Evolutionary conservation across 345 rosid genomes (phyloP).

Genomic region (Brassica juncea): DNA sequence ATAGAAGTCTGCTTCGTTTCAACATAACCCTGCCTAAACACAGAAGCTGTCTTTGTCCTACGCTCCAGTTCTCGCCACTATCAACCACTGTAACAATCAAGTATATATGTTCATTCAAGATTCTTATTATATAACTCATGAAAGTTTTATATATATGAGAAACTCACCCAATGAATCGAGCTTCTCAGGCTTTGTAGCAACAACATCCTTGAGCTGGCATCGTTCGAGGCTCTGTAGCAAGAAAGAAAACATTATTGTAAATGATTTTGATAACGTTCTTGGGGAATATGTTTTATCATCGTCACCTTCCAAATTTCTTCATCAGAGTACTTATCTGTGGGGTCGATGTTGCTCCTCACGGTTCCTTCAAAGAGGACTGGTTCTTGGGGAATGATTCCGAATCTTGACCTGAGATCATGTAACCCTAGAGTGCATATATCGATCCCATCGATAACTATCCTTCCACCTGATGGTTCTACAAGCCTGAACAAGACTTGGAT

Average conservation of each 20-base stretch:
- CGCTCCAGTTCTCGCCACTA: conserved; percentile 96
- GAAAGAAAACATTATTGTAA: not conserved
- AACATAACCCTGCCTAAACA: conserved; percentile 92
- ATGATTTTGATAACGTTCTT: not conserved
- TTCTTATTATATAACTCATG: not conserved
- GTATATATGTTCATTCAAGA: not conserved
- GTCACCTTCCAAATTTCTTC: conserved; percentile 88
- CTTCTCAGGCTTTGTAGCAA: conserved; percentile 74
- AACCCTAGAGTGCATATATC: conserved; percentile 52
- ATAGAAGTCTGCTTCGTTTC: conserved; percentile 73
- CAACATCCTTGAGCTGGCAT: conserved; percentile 83
- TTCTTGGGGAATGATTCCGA: conserved; percentile 83
- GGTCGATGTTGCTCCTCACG: conserved; percentile 91
- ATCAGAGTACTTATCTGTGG: conserved; percentile 70
- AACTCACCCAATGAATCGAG: conserved; percentile 69
- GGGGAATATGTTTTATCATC: not conserved
- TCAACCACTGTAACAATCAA: conserved; percentile 65
- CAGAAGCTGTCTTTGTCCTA: conserved; percentile 94
- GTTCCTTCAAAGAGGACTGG: conserved; percentile 79
- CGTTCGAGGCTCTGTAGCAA: conserved; percentile 71
- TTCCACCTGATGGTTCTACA: conserved; percentile 87
- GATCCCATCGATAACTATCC: conserved; percentile 77
- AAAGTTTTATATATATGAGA: not conserved
- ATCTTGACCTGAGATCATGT: not conserved
- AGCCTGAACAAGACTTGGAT: conserved; percentile 89